Conservation (phyloP, 164 flowering plant genomes). For the Hamamelis virginiana region DNA sequence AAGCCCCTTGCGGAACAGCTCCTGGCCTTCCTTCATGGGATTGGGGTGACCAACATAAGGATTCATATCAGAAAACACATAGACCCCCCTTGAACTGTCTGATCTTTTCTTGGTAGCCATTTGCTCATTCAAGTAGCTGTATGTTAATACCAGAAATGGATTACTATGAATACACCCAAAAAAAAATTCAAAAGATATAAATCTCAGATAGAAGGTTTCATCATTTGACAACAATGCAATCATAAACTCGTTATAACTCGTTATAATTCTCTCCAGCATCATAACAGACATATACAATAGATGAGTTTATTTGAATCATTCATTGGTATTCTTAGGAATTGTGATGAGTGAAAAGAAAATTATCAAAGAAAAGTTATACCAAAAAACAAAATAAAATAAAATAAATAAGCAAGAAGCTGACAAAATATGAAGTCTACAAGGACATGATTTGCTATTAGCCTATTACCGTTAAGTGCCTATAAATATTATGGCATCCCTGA, state of each 20-base stretch:
- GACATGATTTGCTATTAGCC: too few relatives aligned
- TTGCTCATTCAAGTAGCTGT: slow-evolving; percentile 78
- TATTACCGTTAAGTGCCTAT: too few relatives aligned
- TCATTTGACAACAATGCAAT: too few relatives aligned
- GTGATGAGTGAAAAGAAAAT: slow-evolving; percentile 1
- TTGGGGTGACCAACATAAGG: slow-evolving; percentile 97
- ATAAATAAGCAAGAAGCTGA: too few relatives aligned
- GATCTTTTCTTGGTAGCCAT: slow-evolving; percentile 52
- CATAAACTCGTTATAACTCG: neutral
- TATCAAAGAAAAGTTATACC: neutral
- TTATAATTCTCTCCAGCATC: neutral
- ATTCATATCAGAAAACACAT: slow-evolving; percentile 89
- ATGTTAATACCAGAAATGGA: neutral
- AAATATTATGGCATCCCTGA: too few relatives aligned
- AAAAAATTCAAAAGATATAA: neutral
- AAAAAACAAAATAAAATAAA: neutral
- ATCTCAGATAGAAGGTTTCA: neutral
- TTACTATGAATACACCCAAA: neutral
- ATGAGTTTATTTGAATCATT: neutral
- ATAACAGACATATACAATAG: neutral
- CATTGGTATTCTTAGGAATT: neutral
- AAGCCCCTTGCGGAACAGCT: slow-evolving; percentile 91
- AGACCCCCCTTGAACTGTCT: slow-evolving; percentile 62
- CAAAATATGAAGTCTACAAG: too few relatives aligned
- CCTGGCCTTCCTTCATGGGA: slow-evolving; percentile 96